Evolutionary conservation across 2,329 filamentous ascomycete species (phyloP).

Genomic region (Phaeosphaeriaceae sp.): DNA sequence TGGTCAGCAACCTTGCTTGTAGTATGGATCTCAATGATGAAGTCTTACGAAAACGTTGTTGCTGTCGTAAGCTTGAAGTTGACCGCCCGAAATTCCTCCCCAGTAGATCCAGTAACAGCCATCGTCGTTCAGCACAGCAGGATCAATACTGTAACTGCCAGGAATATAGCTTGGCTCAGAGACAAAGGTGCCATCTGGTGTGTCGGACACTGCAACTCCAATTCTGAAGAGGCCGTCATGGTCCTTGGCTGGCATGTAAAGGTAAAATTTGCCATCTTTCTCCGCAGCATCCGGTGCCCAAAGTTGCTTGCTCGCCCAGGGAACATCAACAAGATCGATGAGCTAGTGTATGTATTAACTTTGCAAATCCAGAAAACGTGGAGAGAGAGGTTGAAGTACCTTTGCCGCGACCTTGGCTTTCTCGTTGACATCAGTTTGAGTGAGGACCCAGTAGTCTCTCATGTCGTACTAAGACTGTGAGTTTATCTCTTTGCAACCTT

Average conservation of each 20-base stretch:
- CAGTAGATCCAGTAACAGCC: conserved; percentile 73
- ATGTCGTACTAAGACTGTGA: conserved; percentile 72
- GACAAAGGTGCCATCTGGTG: conserved; percentile 72
- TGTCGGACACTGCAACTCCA: conserved; percentile 70
- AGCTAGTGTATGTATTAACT: conserved; percentile 1
- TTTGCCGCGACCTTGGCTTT: conserved; percentile 75
- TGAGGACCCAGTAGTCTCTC: conserved; percentile 81
- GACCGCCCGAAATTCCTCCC: conserved; percentile 80
- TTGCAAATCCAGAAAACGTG: conserved; percentile 42
- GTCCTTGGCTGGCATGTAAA: conserved; percentile 79
- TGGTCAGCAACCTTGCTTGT: conserved; percentile 7
- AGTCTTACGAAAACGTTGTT: conserved; percentile 63
- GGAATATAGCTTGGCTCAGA: conserved; percentile 69
- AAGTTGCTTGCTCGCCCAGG: conserved; percentile 78
- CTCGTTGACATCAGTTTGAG: conserved; percentile 61
- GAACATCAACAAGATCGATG: conserved; percentile 60
- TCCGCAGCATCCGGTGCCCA: conserved; percentile 79
- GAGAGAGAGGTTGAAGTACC: conserved; percentile 60
- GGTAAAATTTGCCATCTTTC: conserved; percentile 73
- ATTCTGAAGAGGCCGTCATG: conserved; percentile 73
- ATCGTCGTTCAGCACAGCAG: conserved; percentile 75
- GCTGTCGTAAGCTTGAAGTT: conserved; percentile 75
- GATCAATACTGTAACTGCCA: conserved; percentile 78
- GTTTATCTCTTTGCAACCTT: neutral
- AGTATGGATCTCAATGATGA: neutral